phyloP scores from a whole-genome alignment of 2,329 filamentous ascomycete species.

The Moelleriella libera region DNA sequence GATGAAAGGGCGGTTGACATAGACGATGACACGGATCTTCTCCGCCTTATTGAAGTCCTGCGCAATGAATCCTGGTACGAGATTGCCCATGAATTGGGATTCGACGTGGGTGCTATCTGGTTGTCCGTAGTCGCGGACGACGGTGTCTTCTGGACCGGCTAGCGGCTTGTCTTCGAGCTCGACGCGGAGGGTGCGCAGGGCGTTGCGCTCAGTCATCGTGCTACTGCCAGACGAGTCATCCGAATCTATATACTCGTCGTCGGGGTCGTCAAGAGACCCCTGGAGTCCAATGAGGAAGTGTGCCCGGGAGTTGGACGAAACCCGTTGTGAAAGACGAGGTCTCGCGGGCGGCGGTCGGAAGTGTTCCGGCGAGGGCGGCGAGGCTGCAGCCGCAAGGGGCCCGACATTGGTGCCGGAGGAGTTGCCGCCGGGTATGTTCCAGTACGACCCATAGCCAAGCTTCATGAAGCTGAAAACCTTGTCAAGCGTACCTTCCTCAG shows the following conservation, averaged over 20 bases:
- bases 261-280: conserved; percentile 35
- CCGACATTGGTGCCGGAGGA: neutral
- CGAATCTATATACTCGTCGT: conserved; percentile 11
- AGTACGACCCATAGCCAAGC: conserved; percentile 53
- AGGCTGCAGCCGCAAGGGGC: too few relatives aligned
- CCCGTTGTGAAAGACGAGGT: conserved; percentile 5
- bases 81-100: conserved; percentile 19
- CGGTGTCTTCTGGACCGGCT: conserved; percentile 25
- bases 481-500: conserved; percentile 28
- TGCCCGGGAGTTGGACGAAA: conserved; percentile 20
- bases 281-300: conserved; percentile 55
- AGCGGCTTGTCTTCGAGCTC: conserved; percentile 37
- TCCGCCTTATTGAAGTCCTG: conserved; percentile 40
- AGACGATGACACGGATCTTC: conserved; percentile 56
- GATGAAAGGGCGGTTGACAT: conserved; percentile 61
- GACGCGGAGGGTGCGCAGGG: conserved; percentile 53
- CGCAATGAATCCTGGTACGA: conserved; percentile 16
- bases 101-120: conserved; percentile 16
- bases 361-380: too few relatives aligned
- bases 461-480: conserved; percentile 52
- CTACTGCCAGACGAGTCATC: conserved; percentile 12
- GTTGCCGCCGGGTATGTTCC: conserved; percentile 28
- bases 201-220: conserved; percentile 24
- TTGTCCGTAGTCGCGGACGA: conserved; percentile 29
- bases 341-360: neutral